phyloP scores from a whole-genome alignment of 805 yeast species.

The Teunomyces barrocoloradensis region DNA sequence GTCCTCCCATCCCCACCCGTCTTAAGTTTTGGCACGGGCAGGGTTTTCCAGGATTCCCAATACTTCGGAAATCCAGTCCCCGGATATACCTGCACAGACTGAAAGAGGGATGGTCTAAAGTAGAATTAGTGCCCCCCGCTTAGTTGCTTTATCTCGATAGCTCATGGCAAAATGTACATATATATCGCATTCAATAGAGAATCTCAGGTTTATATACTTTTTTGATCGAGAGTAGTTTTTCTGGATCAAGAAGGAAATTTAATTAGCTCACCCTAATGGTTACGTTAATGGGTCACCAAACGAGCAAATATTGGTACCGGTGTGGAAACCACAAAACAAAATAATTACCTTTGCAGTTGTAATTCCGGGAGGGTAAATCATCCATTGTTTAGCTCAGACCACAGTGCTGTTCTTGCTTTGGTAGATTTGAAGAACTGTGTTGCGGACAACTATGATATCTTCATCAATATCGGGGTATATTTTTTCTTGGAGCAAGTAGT shows the following conservation, averaged over 20 bases:
- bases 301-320: slow-evolving; percentile 1
- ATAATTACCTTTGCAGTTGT: background rate
- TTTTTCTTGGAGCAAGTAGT: slow-evolving; percentile 12
- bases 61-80: too few species aligned
- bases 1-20: too few species aligned
- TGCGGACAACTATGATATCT: slow-evolving; percentile 11
- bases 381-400: too few species aligned
- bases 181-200: background rate
- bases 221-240: background rate
- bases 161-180: too few species aligned
- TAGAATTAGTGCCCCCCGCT: too few species aligned
- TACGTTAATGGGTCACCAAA: background rate
- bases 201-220: slow-evolving; percentile 1
- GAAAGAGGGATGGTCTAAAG: too few species aligned
- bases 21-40: too few species aligned
- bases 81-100: too few species aligned
- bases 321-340: background rate
- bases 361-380: too few species aligned
- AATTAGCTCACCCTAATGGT: slow-evolving; percentile 4
- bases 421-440: slow-evolving; percentile 13
- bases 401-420: background rate
- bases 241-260: background rate
- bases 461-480: slow-evolving; percentile 19
- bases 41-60: too few species aligned
- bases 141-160: too few species aligned